phyloP scores from a whole-genome alignment of 139 green algal genomes.

The Volvox africanus region DNA sequence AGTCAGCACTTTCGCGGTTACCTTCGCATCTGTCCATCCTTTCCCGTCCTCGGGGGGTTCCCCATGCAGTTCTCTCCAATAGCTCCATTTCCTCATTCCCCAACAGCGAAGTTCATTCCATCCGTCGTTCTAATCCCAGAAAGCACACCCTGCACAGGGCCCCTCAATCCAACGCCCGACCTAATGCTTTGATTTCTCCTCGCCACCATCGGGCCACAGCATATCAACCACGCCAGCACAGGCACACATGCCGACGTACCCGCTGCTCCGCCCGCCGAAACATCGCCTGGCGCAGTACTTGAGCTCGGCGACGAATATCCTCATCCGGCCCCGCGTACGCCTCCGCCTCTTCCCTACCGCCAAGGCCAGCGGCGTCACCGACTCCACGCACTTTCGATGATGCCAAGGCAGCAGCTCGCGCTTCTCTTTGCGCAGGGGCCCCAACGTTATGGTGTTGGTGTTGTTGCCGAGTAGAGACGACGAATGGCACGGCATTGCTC shows the following conservation, averaged over 20 bases:
- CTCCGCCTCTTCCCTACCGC: background rate
- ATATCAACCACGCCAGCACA: too few relatives aligned
- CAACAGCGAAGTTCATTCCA: too few relatives aligned
- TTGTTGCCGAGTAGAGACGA: background rate
- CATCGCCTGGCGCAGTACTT: background rate
- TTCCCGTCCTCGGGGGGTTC: too few relatives aligned
- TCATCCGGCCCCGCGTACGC: background rate
- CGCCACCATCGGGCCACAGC: too few relatives aligned
- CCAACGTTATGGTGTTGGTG: background rate
- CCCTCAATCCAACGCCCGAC: too few relatives aligned
- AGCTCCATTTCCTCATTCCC: too few relatives aligned
- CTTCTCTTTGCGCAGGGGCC: background rate
- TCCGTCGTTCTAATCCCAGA: too few relatives aligned
- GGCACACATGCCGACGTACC: background rate
- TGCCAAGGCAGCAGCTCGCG: background rate
- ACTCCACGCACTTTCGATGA: background rate
- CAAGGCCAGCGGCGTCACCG: background rate
- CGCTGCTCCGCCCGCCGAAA: background rate
- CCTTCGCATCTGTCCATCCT: background rate
- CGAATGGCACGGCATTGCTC: background rate
- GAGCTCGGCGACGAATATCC: background rate
- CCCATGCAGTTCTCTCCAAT: too few relatives aligned
- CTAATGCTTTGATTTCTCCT: background rate
- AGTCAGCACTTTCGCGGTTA: background rate
- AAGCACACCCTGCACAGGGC: too few relatives aligned